phyloP scores from a whole-genome alignment of 176 grass and related monocot genomes.

The Triticum monococcum region DNA sequence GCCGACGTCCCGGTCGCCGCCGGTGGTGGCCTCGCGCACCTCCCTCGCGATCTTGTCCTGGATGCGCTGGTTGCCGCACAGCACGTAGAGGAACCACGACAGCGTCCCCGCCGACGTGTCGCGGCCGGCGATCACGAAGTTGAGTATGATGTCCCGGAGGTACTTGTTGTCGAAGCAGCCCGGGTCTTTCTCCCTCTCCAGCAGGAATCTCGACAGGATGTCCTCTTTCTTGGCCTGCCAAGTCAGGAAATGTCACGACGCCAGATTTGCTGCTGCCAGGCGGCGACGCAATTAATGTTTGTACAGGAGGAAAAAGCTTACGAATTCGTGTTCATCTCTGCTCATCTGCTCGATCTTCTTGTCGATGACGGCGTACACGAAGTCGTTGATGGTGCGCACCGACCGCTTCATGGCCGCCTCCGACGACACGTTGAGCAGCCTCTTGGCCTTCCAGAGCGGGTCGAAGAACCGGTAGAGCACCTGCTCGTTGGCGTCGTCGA shows the following conservation, averaged over 20 bases:
- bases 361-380: constrained; percentile 55
- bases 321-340: constrained; percentile 33
- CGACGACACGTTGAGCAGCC: constrained; percentile 49
- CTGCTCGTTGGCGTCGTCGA: constrained; percentile 64
- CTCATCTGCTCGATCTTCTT: constrained; percentile 47
- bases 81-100: constrained; percentile 59
- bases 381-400: constrained; percentile 53
- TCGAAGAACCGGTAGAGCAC: constrained; percentile 56
- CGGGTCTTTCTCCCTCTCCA: constrained; percentile 43
- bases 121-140: constrained; percentile 71
- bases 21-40: constrained; percentile 31
- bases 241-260: background rate
- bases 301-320: constrained; percentile 10
- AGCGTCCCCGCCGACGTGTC: constrained; percentile 68
- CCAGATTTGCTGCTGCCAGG: background rate
- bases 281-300: background rate
- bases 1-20: constrained; percentile 17
- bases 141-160: constrained; percentile 73
- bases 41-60: constrained; percentile 49
- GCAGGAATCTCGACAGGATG: constrained; percentile 67
- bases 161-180: constrained; percentile 55
- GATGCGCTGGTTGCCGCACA: constrained; percentile 42
- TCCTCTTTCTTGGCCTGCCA: constrained; percentile 59
- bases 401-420: constrained; percentile 64
- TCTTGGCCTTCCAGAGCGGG: constrained; percentile 67